A percentile compares a stretch with the other conserved stretches of the same genome.
Conservation (phyloP, 1,284 basidiomycete genomes). For the Pholiota adiposa region DNA sequence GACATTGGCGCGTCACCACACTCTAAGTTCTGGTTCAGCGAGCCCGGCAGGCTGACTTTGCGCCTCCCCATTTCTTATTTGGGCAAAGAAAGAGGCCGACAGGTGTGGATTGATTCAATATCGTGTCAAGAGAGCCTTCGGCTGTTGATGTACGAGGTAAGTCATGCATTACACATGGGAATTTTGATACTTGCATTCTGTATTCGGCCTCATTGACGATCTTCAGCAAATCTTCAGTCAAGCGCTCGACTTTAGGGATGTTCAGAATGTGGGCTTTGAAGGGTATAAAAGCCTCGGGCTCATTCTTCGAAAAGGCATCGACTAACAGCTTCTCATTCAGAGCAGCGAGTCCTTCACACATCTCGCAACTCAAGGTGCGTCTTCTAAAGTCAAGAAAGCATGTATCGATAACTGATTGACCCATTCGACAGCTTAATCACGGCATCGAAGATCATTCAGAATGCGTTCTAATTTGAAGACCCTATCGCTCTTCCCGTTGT, state of each 20-base stretch:
- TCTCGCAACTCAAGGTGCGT: not conserved
- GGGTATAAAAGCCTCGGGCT: not conserved
- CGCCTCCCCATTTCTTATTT: not conserved
- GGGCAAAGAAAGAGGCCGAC: not conserved
- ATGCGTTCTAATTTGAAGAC: not conserved
- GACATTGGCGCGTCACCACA: too few relatives aligned
- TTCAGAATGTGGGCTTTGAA: not conserved
- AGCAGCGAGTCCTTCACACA: not conserved
- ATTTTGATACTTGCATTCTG: not conserved
- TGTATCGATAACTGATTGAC: not conserved
- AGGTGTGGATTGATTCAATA: not conserved
- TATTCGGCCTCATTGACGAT: not conserved
- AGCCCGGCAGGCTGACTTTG: not conserved
- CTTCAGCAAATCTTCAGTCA: too few relatives aligned
- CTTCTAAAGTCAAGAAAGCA: not conserved
- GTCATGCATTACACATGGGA: not conserved
- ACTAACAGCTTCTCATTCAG: not conserved
- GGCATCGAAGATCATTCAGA: not conserved
- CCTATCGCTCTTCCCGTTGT: not conserved
- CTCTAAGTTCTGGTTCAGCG: not conserved
- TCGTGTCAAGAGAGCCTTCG: not conserved
- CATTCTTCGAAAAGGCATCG: not conserved
- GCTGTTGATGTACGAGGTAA: not conserved
- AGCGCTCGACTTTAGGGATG: not conserved
- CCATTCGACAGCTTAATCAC: not conserved